Conservation (phyloP, 345 rosid species). For the Euclidium syriacum region DNA sequence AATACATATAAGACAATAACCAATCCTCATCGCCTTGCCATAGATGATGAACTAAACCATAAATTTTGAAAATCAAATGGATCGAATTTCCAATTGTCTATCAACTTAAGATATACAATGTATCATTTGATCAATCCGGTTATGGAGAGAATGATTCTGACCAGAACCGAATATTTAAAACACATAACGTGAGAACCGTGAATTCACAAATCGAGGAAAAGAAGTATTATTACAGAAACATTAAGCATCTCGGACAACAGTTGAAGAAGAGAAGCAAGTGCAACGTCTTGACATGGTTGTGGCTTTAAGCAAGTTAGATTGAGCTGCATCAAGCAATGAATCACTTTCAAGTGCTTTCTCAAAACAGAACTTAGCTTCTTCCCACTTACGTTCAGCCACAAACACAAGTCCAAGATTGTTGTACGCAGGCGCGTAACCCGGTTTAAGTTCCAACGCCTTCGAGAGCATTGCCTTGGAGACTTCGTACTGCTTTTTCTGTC, state of each 20-base stretch:
- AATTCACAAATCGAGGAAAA: not conserved
- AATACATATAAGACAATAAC: too few relatives aligned
- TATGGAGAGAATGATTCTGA: too few relatives aligned
- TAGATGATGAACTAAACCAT: too few relatives aligned
- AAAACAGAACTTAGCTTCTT: slow-evolving; percentile 87
- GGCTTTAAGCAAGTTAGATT: slow-evolving; percentile 65
- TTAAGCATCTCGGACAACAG: slow-evolving; percentile 26
- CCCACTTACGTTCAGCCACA: slow-evolving; percentile 77
- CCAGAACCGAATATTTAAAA: too few relatives aligned
- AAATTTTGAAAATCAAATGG: too few relatives aligned
- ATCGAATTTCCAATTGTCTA: too few relatives aligned
- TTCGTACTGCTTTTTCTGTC: slow-evolving; percentile 71
- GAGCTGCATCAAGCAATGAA: slow-evolving; percentile 89
- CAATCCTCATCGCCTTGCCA: too few relatives aligned
- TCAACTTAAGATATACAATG: too few relatives aligned
- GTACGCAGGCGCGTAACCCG: slow-evolving; percentile 92
- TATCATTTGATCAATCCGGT: too few relatives aligned
- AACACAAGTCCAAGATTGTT: slow-evolving; percentile 94
- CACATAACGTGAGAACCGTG: not conserved
- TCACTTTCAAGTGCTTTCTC: slow-evolving; percentile 67
- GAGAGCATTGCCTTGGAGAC: slow-evolving; percentile 88
- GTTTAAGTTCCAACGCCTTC: slow-evolving; percentile 74
- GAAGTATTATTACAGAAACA: not conserved
- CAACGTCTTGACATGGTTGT: slow-evolving; percentile 38
- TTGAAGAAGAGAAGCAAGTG: slow-evolving; percentile 30